Percentiles rank a stretch among this genome's conserved stretches.
These are phyloP conservation scores for Calycina herbarum DNA, from an alignment of 2,329 filamentous ascomycete genomes.

Conservation along the genomic window DNA sequence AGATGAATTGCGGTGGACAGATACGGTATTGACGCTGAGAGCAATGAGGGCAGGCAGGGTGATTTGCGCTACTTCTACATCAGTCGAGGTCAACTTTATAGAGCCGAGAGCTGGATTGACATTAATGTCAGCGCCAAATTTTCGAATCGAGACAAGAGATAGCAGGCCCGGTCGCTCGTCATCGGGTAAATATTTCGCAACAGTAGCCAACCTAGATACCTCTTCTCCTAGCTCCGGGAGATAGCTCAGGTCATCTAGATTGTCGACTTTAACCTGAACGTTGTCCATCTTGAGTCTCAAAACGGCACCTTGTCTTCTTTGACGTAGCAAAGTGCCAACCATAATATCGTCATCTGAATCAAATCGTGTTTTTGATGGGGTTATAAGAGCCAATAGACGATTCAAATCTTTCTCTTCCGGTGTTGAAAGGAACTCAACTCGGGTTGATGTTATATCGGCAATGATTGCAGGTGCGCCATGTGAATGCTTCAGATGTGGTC, in stretches of 20 bases:
- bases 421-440: slow-evolving; percentile 68
- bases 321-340: slow-evolving; percentile 84
- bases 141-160: slow-evolving; percentile 67
- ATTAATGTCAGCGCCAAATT: slow-evolving; percentile 60
- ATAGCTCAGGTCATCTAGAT: slow-evolving; percentile 63
- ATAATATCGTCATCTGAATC: slow-evolving; percentile 90
- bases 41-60: slow-evolving; percentile 81
- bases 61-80: slow-evolving; percentile 76
- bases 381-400: slow-evolving; percentile 79
- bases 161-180: slow-evolving; percentile 90
- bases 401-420: slow-evolving; percentile 82
- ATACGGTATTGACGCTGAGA: slow-evolving; percentile 66
- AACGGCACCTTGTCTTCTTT: slow-evolving; percentile 83
- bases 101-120: slow-evolving; percentile 69
- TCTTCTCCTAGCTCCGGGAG: slow-evolving; percentile 76
- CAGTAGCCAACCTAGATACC: slow-evolving; percentile 76
- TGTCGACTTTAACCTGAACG: slow-evolving; percentile 61
- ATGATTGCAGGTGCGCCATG: slow-evolving; percentile 59
- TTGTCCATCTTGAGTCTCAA: slow-evolving; percentile 68
- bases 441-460: slow-evolving; percentile 63
- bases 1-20: slow-evolving; percentile 60
- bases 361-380: slow-evolving; percentile 86
- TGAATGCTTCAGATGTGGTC: slow-evolving; percentile 61
- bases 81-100: slow-evolving; percentile 56
- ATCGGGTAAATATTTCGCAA: slow-evolving; percentile 92